Base-by-base conservation (phyloP, 305 asterid genomes). In the Rubia occidens region DNA sequence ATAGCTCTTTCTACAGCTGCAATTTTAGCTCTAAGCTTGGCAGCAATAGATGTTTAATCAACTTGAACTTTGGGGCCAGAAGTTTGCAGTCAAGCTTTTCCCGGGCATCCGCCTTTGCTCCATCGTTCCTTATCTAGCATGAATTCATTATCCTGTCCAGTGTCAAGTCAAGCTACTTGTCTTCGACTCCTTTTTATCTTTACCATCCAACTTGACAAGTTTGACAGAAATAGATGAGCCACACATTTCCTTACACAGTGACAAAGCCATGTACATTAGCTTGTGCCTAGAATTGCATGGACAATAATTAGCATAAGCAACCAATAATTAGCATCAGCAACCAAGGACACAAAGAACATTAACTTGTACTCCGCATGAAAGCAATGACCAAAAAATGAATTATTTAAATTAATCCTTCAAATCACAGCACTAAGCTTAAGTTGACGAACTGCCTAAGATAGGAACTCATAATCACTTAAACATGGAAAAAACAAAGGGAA, bases 201-300 rank as follows among this genome's bases (percentile, higher is more conserved):
- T 88, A 77, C 87, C 90, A 82, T 84, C 89, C 79, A 79, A 75
- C 75, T 80, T 81, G 79, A 85, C 80, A 72, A 93, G 95, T 69
- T 69, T 72, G 81, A 93, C 84, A 59, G 92, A 88, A 78, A 88
- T 72, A 72, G 96, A 84, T 65, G 96, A 80, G 56, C 87, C 94
- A 72, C 98, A 90, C 66, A 69, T 82, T 73, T 90, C 98, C 79
- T 88, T 93, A 87, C 98, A 90, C 72, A 29, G 78, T 82, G 37
- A 93, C 96, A 37, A 87, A 83, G 67, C 98, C 98, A 74, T 79
- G 88, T 60, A 93, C 72, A 78, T 79, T 82, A 66, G 88, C 98
- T 84, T 86, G 97, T 71, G 96, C 98, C 97, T 93, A 69, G 73
- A 77, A 18, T 69, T 67, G 69, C 15, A 58, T 24, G 45, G 37